Evolutionary conservation across 768 basidiomycete genomes (phyloP), one percentile per base, ranked within the genome.

Genomic region (Russula vinacea): DNA sequence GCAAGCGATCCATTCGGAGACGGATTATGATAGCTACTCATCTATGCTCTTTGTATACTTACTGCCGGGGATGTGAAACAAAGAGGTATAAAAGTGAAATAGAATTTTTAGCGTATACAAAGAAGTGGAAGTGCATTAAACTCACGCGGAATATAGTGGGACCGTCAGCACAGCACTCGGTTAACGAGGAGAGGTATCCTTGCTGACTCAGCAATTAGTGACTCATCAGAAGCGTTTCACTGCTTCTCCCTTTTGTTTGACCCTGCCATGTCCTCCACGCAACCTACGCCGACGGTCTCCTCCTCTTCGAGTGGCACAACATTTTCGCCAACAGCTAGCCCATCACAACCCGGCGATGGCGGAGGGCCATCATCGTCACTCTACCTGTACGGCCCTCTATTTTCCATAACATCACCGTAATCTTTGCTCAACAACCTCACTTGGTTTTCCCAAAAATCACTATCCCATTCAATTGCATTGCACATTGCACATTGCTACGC

Each of bases 311-410:
- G 29, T 2, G 5, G 22, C 37, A 11, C 33, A 22, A 22, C 56
- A 13, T 22, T 33, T 7, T 39, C 33, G 8, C 6, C n/a, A 17
- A 35, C 50, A 7, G 19, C 65, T 37, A 49, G 35, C 22, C 17
- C 56, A 14, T 8, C 66, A 24, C 56, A 29, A 11, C 9, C 52
- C 5, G 44, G 45, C 37, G 24, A n/a, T 29, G n/a, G 13, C 24
- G 54, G 59, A 9, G 65, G 58, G 1, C 67, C 56, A 7, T 71
- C 70, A 9, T 71, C 70, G 10, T 71, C 70, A 0, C 59, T 71
- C 13, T 71, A 71, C 52, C 39, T 71, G 70, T 70, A 44, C 59
- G 70, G 7, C 40, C 8, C 19, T 29, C 10, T 13, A 24, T 22
- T 16, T 19, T 22, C 10, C n/a, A 11, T 8, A 7, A 10, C 2